Evolutionary conservation across 306 rosid species (phyloP), one percentile per base, ranked within the genome.

Genomic region (Cucumis melo): DNA sequence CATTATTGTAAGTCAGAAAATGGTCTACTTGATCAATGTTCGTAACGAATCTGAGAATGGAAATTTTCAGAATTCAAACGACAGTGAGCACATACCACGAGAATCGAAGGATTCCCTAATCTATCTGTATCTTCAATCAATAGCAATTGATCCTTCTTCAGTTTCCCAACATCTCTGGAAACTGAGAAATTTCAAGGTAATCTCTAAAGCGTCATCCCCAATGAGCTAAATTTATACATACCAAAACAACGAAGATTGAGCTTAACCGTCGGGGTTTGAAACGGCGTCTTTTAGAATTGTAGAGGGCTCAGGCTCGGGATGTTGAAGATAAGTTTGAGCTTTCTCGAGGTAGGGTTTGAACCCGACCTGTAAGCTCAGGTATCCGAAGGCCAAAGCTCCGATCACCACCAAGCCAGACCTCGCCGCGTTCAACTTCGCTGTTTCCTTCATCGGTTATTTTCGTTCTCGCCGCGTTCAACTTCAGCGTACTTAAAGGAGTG

Each of bases 351-450:
- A 93, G 71, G 96, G 90, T 70, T 88, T 90, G 85, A 91, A 88
- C 12, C 90, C 97, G 39, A 93, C 87, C 24, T 81, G 91, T 0
- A 91, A 6, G 76, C 87, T 93, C 16, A 93, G 81, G 79, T 88
- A 93, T 13, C 98, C 98, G 65, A 93, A 93, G 10, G 94, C 96
- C 66, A 91, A 17, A 17, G 97, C 87, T 81, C 98, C 97, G 36
- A 93, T n/a, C 75, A 93, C 97, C 80, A 93, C 97, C 58, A 93
- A 78, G 24, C 85, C 89, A 34, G 97, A 93, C 83, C 97, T 85
- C 70, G 87, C 76, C 65, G 94, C 92, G 56, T 91, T 93, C 91
- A 78, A 72, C 84, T 73, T 88, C 74, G 87, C 74, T 66, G 60
- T 73, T 51, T 51, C 86, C 29, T 65, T 78, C 94, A 85, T 89